Conservation (phyloP, 2,329 filamentous ascomycete genomes). For the Aspergillus latus region DNA sequence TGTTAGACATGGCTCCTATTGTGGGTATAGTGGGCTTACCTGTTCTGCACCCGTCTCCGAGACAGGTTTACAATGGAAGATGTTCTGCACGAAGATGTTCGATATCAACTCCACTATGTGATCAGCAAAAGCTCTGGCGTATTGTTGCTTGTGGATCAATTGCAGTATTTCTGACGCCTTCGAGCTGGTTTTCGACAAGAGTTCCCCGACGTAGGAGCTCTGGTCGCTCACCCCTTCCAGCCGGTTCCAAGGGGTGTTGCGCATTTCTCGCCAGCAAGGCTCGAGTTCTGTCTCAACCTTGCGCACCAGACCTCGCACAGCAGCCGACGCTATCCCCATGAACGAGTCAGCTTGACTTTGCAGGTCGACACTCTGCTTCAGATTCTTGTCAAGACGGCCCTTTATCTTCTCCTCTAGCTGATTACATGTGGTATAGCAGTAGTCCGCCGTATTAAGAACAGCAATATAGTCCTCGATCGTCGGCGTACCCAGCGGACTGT, state of each 20-base stretch:
- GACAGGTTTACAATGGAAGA: constrained; percentile 86
- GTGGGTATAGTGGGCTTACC: constrained; percentile 45
- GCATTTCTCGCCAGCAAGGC: constrained; percentile 93
- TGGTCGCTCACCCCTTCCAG: constrained; percentile 93
- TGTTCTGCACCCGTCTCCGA: constrained; percentile 93
- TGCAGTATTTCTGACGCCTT: constrained; percentile 73
- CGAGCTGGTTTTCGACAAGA: constrained; percentile 70
- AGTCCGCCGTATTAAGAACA: constrained; percentile 94
- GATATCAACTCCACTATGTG: constrained; percentile 89
- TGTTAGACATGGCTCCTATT: constrained; percentile 6
- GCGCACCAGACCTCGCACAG: constrained; percentile 79
- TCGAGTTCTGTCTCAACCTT: constrained; percentile 81
- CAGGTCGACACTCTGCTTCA: constrained; percentile 75
- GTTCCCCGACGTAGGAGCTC: constrained; percentile 83
- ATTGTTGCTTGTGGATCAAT: constrained; percentile 84
- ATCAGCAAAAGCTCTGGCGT: constrained; percentile 90
- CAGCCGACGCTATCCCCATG: constrained; percentile 87
- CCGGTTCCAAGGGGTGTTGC: constrained; percentile 89
- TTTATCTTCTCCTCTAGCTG: constrained; percentile 95
- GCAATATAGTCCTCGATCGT: constrained; percentile 73
- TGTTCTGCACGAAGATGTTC: constrained; percentile 74
- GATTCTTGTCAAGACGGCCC: constrained; percentile 77
- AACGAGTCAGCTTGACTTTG: constrained; percentile 94
- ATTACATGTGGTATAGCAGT: constrained; percentile 90
- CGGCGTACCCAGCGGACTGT: constrained; percentile 53